Conservation (phyloP, 2,329 filamentous ascomycete genomes). For the Sporothrix brasiliensis region DNA sequence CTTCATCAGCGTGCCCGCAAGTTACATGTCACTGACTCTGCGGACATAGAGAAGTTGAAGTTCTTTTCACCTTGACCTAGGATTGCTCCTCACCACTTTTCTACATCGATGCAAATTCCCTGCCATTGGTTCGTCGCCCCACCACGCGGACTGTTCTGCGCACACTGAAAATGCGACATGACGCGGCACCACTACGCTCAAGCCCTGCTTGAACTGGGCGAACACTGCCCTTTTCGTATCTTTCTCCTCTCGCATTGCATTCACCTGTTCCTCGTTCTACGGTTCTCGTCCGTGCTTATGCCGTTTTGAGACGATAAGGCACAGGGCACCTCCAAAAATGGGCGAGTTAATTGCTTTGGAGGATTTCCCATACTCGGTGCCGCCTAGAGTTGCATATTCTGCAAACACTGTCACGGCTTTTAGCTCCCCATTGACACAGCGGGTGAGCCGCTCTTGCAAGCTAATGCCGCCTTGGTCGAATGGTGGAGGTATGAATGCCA, state of each 20-base stretch:
- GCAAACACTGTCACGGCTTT: background rate
- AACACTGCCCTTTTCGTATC: too few relatives aligned
- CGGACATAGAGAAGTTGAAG: background rate
- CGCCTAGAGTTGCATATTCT: constrained; percentile 12
- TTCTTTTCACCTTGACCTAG: background rate
- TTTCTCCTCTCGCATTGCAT: constrained; percentile 8
- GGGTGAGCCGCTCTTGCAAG: constrained; percentile 1
- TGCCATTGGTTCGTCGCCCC: background rate
- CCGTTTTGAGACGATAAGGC: background rate
- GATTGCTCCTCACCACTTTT: background rate
- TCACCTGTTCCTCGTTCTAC: background rate
- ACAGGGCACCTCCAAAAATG: background rate
- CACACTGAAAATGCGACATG: constrained; percentile 14
- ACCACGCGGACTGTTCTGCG: background rate
- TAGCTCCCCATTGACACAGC: background rate
- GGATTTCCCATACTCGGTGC: background rate
- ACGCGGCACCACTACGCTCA: constrained; percentile 13
- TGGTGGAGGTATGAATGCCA: background rate
- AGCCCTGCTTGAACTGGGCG: background rate
- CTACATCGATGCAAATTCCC: background rate
- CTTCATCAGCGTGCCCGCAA: background rate
- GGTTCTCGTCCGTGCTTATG: constrained; percentile 5
- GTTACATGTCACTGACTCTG: background rate
- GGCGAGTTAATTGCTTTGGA: background rate
- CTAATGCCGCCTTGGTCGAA: background rate